Base-by-base conservation (phyloP, 139 green algal genomes). In the Micromonas commoda region DNA sequence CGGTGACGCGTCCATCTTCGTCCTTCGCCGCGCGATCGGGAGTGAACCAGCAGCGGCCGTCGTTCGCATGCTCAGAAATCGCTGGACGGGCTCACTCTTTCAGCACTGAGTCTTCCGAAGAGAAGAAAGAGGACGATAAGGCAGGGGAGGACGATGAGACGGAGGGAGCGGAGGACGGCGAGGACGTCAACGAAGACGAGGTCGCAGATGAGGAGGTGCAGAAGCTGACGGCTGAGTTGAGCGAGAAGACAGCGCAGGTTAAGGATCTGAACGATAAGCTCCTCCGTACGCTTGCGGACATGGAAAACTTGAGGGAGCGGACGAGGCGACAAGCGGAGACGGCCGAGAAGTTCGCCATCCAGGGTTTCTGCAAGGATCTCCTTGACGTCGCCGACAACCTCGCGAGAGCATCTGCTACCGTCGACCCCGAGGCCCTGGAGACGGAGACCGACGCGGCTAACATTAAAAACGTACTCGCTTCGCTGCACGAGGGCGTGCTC, bases 371-470 rank as follows among this genome's bases (percentile, higher is more conserved):
- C 0, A 94, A 96, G 81, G 83, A 80, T 61, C 70, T 98, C 34
- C 77, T 98, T 45, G 94, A 97, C 31, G 92, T 98, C n/a, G 89
- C 90, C 0, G 94, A 98, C 82, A 97, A 97, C 81, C 80, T 98
- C 38, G 89, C 94, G 80, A 88, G 92, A 0, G 94, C 94, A 0
- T 67, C 80, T 4, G 85, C 80, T 2, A 87, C 85, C 6, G 90
- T 97, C 67, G 84, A 89, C 0, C 51, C 39, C 3, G 77, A 87
- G 71, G 91, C 45, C 35, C 85, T 69, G 73, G 81, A 77, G 37
- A 32, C 5, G 29, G 82, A 85, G n/a, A n/a, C 82, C 0, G 81
- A 83, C 65, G 63, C 65, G 0, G 85, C 90, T 3, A 80, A 89
- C 53, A 73, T 87, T 60, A 52, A 81, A 5, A 82, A 38, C 53